Evolutionary conservation across 768 basidiomycete genomes (phyloP), one percentile per base, ranked within the genome.

Genomic region (Boletus pseudo-olivaceus): DNA sequence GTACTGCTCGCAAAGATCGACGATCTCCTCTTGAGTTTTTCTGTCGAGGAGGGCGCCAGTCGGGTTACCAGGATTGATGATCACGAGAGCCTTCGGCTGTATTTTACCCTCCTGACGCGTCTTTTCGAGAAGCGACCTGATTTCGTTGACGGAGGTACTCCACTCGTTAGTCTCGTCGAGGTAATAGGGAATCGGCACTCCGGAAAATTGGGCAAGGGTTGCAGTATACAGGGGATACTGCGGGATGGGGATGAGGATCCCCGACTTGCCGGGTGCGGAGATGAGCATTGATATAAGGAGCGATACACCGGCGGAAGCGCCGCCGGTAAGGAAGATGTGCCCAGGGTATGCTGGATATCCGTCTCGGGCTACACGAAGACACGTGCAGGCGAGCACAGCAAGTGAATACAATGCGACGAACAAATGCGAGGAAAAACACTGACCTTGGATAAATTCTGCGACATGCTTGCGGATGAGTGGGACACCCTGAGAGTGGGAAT

Each of bases 41-140:
- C 82, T 77, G 58, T 85, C 81, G 11, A 99, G 81, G 47, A 96
- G 79, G 5, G 87, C 83, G 39, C 96, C 97, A 0, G 97, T 98
- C 20, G 97, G 96, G 75, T 98, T 99, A 23, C 96, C 96, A 0
- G 96, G 96, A 76, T 99, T 99, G 79, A 99, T 98, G 64, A 99
- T 82, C 57, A 98, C 96, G 53, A 99, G 82, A 6, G 88, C 93
- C 63, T 88, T 93, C 47, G 92, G 79, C 6, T 73, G 71, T 29
- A 81, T 45, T 33, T 67, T 75, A 59, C 86, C 86, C 17, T 85
- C 79, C 54, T 75, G 72, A 29, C 78, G 73, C 1, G 89, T 89
- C 34, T 84, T 80, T 14, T 80, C 74, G 56, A 98, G 75, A 5
- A 89, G 83, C 1, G 74, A 72, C 57, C 83, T 77, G 62, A 98